Evolutionary conservation across 768 basidiomycete genomes (phyloP).

Genomic region (Macrocybe gigantea): DNA sequence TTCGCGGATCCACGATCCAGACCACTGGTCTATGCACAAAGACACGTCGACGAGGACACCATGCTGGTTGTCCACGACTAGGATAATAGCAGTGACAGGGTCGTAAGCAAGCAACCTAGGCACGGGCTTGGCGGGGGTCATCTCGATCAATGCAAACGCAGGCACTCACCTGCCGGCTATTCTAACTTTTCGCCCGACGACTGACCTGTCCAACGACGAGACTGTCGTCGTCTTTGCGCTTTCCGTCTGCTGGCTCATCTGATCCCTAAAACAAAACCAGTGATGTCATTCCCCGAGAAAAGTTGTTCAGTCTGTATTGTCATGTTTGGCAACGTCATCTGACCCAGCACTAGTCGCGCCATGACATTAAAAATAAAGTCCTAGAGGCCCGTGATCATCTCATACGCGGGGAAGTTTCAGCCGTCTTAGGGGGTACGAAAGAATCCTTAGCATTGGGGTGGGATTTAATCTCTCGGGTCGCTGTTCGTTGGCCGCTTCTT

Average conservation of each 20-base stretch:
- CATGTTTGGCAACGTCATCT: too few species aligned
- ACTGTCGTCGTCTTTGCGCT: conserved; percentile 40
- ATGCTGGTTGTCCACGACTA: conserved; percentile 44
- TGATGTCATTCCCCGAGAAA: too few species aligned
- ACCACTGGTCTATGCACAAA: conserved; percentile 39
- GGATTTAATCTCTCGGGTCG: too few species aligned
- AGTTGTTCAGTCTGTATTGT: too few species aligned
- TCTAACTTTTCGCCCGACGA: conserved; percentile 48
- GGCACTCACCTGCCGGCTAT: conserved; percentile 50
- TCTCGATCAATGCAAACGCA: conserved; percentile 1
- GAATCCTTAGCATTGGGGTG: too few species aligned
- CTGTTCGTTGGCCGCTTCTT: conserved; percentile 19
- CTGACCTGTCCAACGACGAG: conserved; percentile 27
- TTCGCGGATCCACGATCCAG: conserved; percentile 46
- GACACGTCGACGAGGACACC: conserved; percentile 54
- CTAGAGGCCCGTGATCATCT: too few species aligned
- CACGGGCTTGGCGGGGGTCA: conserved; percentile 1
- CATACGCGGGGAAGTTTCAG: too few species aligned
- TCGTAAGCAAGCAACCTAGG: conserved; percentile 56
- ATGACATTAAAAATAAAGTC: too few species aligned
- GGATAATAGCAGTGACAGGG: conserved; percentile 33
- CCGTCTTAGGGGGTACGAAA: too few species aligned
- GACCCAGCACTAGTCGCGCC: too few species aligned
- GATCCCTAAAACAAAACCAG: too few species aligned
- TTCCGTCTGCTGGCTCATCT: conserved; percentile 46